Evolutionary conservation across 495 filamentous ascomycete genomes (phyloP).

Genomic region (Penicillium steckii): DNA sequence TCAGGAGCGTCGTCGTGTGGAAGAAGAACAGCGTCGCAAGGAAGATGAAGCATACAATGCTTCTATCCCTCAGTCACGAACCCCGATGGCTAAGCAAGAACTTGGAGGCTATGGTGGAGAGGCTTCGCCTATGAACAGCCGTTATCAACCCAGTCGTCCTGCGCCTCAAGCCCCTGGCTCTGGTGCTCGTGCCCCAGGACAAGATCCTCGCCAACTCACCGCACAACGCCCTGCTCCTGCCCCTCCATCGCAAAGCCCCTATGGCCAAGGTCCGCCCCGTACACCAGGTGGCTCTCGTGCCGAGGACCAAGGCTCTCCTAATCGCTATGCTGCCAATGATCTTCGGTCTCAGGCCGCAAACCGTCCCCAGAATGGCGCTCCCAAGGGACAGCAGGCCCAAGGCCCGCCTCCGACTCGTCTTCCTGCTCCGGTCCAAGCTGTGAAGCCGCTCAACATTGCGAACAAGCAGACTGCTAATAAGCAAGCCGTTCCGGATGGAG

Average conservation of each 20-base stretch:
- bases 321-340: constrained; percentile 36
- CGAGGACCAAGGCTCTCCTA: constrained; percentile 34
- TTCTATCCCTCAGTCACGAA: constrained; percentile 73
- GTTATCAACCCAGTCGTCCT: constrained; percentile 80
- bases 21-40: constrained; percentile 54
- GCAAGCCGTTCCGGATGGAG: constrained; percentile 53
- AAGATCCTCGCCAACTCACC: constrained; percentile 45
- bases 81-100: constrained; percentile 84
- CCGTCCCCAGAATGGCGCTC: constrained; percentile 37
- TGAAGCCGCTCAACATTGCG: constrained; percentile 90
- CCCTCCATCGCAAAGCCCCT: constrained; percentile 43
- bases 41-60: constrained; percentile 85
- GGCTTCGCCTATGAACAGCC: constrained; percentile 48
- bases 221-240: constrained; percentile 59
- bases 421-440: constrained; percentile 63
- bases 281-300: constrained; percentile 21
- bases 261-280: constrained; percentile 23
- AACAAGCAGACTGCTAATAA: constrained; percentile 62
- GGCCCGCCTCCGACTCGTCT: constrained; percentile 51
- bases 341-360: constrained; percentile 46
- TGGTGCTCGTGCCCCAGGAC: constrained; percentile 38
- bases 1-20: constrained; percentile 49
- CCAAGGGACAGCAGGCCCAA: constrained; percentile 34
- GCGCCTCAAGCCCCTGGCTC: constrained; percentile 54
- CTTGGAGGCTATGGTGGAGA: constrained; percentile 64